Evolutionary conservation across 129 eudicot genomes (phyloP).

Genomic region (Pittosporum tobira): DNA sequence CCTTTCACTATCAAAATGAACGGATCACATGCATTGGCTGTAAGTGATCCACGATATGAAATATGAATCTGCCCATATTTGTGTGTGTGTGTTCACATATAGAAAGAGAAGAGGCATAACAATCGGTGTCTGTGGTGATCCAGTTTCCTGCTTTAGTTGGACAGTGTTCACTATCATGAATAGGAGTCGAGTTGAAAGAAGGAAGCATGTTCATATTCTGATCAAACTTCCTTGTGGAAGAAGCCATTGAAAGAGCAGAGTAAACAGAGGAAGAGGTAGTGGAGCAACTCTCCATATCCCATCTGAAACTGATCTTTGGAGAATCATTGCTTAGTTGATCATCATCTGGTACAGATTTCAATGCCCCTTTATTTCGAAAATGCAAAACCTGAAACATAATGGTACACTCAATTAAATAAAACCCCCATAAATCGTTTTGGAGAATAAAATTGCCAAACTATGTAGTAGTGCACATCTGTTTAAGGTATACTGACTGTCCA

Average conservation of each 20-base stretch:
- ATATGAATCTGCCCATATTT: too few species aligned
- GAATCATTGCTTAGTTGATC: conserved; percentile 59
- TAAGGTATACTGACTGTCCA: too few species aligned
- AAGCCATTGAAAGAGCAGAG: conserved; percentile 42
- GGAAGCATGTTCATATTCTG: conserved; percentile 11
- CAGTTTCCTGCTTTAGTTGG: conserved; percentile 45
- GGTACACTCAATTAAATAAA: neutral
- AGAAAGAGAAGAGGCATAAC: conserved; percentile 33
- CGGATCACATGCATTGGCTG: too few species aligned
- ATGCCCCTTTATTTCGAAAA: conserved; percentile 38
- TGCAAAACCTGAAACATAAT: conserved; percentile 44
- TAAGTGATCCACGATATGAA: too few species aligned
- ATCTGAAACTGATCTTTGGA: conserved; percentile 83
- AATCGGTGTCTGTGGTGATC: conserved; percentile 88
- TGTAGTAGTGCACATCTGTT: too few species aligned
- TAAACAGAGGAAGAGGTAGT: conserved; percentile 33
- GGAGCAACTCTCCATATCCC: conserved; percentile 78
- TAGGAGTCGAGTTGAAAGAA: conserved; percentile 34
- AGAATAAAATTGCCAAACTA: too few species aligned
- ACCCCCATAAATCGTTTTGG: neutral
- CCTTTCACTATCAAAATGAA: too few species aligned
- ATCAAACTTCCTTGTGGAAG: conserved; percentile 20
- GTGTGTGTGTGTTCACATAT: too few species aligned
- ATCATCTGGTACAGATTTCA: conserved; percentile 36
- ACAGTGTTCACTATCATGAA: conserved; percentile 27